phyloP scores from a whole-genome alignment of 371 early-diverging fungal genomes.

The Rhizoclosmatium hyalinum region DNA sequence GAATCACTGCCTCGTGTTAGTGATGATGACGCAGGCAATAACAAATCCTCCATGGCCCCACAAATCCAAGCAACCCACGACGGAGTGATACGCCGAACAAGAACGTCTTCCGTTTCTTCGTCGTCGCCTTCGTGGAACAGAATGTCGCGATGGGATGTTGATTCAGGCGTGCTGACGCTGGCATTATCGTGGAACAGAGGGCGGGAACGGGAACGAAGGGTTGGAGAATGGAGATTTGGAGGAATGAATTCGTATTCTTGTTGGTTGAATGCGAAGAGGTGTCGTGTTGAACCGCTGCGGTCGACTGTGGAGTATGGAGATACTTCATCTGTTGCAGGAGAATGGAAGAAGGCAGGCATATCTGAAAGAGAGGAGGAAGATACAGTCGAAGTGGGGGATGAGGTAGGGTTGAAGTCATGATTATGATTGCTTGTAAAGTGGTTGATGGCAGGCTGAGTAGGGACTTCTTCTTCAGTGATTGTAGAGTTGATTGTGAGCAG shows the following conservation, averaged over 20 bases:
- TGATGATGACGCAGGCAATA: background rate
- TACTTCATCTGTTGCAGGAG: background rate
- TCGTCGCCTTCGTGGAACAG: background rate
- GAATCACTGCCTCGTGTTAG: background rate
- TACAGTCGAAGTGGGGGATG: background rate
- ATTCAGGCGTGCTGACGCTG: too few relatives aligned
- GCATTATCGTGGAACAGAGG: too few relatives aligned
- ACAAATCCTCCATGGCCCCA: background rate
- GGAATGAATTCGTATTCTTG: background rate
- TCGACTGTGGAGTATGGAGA: background rate
- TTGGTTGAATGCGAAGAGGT: background rate
- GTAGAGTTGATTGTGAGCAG: background rate
- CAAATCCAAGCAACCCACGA: background rate
- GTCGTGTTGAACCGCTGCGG: background rate
- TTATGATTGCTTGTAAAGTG: background rate
- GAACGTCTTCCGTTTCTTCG: conserved; percentile 19
- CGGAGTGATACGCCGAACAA: background rate
- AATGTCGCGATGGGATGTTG: background rate
- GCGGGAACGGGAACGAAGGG: too few relatives aligned
- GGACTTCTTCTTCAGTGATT: background rate
- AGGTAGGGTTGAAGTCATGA: background rate
- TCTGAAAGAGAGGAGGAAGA: background rate
- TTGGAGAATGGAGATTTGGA: background rate
- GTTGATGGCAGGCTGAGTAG: background rate
- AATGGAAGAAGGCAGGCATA: background rate